Evolutionary conservation across 2,329 filamentous ascomycete genomes (phyloP).

Genomic region (Cladosporium sp.): DNA sequence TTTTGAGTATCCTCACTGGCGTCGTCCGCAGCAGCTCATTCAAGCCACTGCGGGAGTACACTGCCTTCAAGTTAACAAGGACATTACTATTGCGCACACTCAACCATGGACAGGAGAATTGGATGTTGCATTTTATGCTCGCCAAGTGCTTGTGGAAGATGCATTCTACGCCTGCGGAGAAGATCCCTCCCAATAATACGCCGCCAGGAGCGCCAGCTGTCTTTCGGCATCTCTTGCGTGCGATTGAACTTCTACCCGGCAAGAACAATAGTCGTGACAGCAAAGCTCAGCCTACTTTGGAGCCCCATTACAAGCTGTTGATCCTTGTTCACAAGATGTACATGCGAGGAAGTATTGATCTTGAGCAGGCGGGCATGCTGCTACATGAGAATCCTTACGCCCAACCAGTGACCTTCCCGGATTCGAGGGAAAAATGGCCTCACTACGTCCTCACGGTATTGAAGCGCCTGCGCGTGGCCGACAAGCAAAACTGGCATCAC

Average conservation of each 20-base stretch:
- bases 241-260: constrained; percentile 54
- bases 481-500: constrained; percentile 94
- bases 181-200: constrained; percentile 15
- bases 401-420: constrained; percentile 42
- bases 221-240: constrained; percentile 51
- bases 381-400: constrained; percentile 51
- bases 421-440: constrained; percentile 48
- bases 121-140: constrained; percentile 63
- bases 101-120: constrained; percentile 52
- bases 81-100: constrained; percentile 56
- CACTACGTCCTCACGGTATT: constrained; percentile 58
- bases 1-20: constrained; percentile 46
- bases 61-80: constrained; percentile 60
- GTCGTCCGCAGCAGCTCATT: constrained; percentile 55
- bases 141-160: constrained; percentile 70
- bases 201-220: constrained; percentile 40
- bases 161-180: constrained; percentile 39
- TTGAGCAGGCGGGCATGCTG: constrained; percentile 43
- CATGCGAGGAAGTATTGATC: constrained; percentile 34
- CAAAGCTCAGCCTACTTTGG: constrained; percentile 70
- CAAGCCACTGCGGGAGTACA: constrained; percentile 51
- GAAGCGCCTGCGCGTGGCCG: constrained; percentile 57
- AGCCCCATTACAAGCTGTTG: constrained; percentile 88
- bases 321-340: constrained; percentile 79
- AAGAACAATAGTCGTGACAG: constrained; percentile 49